Percentiles rank a stretch among this genome's conserved stretches.
These are phyloP conservation scores for Carex scoparia DNA, from an alignment of 176 grass and related monocot species.

Conservation along the genomic window DNA sequence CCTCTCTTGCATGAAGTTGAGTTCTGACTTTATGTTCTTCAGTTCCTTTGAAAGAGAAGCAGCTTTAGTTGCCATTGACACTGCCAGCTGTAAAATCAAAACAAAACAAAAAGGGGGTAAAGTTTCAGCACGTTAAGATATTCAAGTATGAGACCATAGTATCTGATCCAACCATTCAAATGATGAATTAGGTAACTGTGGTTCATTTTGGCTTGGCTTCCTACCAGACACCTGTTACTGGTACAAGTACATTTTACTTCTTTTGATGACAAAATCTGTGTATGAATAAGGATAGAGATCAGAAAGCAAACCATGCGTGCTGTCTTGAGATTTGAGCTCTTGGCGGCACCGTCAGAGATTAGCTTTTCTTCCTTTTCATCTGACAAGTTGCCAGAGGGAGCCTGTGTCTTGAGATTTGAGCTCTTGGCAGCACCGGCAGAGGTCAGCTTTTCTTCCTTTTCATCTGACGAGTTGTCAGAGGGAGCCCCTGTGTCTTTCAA, in stretches of 20 bases:
- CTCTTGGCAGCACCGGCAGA: slow-evolving; percentile 16
- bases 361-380: slow-evolving; percentile 6
- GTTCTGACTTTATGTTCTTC: slow-evolving; percentile 80
- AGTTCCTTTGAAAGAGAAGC: slow-evolving; percentile 65
- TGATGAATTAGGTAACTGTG: neutral
- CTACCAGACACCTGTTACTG: neutral
- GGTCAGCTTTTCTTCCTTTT: slow-evolving; percentile 9
- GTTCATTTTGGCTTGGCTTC: neutral
- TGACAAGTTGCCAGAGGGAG: neutral
- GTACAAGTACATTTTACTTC: neutral
- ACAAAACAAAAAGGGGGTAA: slow-evolving; percentile 1
- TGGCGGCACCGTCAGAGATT: slow-evolving; percentile 2
- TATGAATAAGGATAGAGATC: neutral
- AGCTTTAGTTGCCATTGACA: slow-evolving; percentile 76
- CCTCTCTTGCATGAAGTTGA: slow-evolving; percentile 75
- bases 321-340: slow-evolving; percentile 31
- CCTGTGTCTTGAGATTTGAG: neutral
- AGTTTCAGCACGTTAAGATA: neutral
- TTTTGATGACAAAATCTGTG: neutral
- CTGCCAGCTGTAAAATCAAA: slow-evolving; percentile 47
- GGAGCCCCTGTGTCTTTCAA: neutral
- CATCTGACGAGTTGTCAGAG: neutral
- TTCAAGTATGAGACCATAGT: neutral
- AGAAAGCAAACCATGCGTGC: slow-evolving; percentile 30
- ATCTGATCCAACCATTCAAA: neutral